Evolutionary conservation across 495 filamentous ascomycete genomes (phyloP), one percentile per base, ranked within the genome.

Genomic region (Xylaria scruposa): DNA sequence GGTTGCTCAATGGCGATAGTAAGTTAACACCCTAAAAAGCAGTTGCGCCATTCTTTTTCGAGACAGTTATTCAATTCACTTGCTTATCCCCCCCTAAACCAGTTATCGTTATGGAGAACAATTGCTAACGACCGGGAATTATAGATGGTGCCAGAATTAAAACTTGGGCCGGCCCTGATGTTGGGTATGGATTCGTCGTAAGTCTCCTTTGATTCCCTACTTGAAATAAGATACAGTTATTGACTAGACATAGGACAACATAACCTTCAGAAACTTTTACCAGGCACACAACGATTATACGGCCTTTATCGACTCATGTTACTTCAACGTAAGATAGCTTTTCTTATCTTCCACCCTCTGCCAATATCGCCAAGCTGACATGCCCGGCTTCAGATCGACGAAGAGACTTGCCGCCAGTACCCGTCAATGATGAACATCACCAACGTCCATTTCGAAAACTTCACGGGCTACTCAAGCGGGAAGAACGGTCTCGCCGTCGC

Each of bases 251-350:
- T 49, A 71, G 69, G 84, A 85, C 73, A 89, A 90, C 72, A 82
- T 89, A 73, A 89, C 88, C 1, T 90, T 88, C 77, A 83, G 85
- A 69, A 83, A 89, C 77, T 85, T 90, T 70, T 85, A 81, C 70
- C 80, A 88, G 26, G 85, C 83, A 61, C 88, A 89, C 71, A 87
- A 85, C 38, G 87, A 88, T 64, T 78, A 83, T 58, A 82, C 87
- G 0, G 79, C 87, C 15, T 85, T 87, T n/a, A 67, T 90, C 19
- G 87, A 88, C 65, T 85, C 81, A 26, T 89, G 88, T 74, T 90
- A 89, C 77, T 90, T 89, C 74, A 83, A 88, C 72, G 80, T 88
- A 40, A 82, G 86, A 67, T n/a, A 73, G 19, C 60, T 72, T 24
- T 47, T 69, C 40, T n/a, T 47, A 21, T 33, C 24, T 42, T n/a